Percentiles rank a stretch among this genome's conserved stretches.
Evolutionary conservation across 2,329 filamentous ascomycete species (phyloP).

Genomic region (Microsporum audouinii): DNA sequence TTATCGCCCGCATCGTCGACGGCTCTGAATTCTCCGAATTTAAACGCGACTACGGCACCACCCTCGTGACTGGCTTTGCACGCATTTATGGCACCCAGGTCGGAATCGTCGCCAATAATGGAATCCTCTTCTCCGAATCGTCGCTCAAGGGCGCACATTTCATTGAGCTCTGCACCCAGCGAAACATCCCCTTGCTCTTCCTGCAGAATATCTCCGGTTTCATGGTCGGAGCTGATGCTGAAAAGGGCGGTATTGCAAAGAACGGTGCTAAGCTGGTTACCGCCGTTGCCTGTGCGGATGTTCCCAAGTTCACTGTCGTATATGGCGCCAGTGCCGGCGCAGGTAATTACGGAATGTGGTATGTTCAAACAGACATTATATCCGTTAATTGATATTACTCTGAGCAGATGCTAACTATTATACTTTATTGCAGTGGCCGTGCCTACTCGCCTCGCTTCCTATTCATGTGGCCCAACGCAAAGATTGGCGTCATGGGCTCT

Average conservation of each 20-base stretch:
- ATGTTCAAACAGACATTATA: constrained; percentile 21
- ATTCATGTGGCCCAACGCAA: constrained; percentile 97
- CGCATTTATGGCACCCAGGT: constrained; percentile 81
- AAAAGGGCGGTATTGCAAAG: constrained; percentile 92
- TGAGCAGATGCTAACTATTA: not conserved
- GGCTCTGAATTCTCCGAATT: constrained; percentile 86
- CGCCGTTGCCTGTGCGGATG: constrained; percentile 83
- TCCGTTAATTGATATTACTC: too few relatives aligned
- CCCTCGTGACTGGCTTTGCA: constrained; percentile 84
- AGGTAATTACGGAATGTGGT: constrained; percentile 96
- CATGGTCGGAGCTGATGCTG: constrained; percentile 91
- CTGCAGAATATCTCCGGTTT: constrained; percentile 95
- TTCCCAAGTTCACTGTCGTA: constrained; percentile 94
- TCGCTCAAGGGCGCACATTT: constrained; percentile 94
- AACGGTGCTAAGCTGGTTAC: constrained; percentile 95
- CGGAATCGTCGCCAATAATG: constrained; percentile 90
- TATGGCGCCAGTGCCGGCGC: constrained; percentile 88
- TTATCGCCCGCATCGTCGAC: constrained; percentile 88
- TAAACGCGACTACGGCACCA: constrained; percentile 81
- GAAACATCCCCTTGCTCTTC: constrained; percentile 81
- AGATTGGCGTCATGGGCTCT: constrained; percentile 88
- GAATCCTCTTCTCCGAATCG: constrained; percentile 82
- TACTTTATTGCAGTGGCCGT: constrained; percentile 49
- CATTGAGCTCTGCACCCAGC: constrained; percentile 84
- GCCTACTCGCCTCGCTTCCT: constrained; percentile 85